A percentile compares a stretch with the other conserved stretches of the same genome.
Evolutionary conservation across 139 green algal species (phyloP).

Genomic region (Volvox africanus): DNA sequence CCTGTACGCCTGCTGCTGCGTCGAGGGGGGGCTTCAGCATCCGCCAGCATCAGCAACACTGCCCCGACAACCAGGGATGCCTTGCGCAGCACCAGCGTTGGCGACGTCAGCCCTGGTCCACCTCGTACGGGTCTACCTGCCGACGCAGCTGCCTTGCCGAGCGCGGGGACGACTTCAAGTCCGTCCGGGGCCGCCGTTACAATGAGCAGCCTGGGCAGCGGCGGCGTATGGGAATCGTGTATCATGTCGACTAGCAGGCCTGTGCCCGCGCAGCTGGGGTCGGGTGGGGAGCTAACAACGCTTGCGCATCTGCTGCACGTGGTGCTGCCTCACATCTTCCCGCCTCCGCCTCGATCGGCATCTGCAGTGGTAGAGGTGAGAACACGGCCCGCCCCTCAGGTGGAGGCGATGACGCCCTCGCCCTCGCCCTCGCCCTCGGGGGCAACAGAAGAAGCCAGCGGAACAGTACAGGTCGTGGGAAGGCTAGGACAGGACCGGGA

Average conservation of each 20-base stretch:
- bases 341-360: background rate
- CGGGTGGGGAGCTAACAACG: background rate
- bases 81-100: background rate
- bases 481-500: no score
- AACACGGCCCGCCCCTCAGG: no score
- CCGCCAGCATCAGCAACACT: background rate
- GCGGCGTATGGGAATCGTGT: conserved; percentile 6
- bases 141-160: background rate
- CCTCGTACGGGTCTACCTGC: background rate
- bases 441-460: no score
- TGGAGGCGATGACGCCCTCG: no score
- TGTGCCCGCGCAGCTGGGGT: background rate
- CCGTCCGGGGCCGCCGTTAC: no score
- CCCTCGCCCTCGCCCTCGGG: no score
- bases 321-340: conserved; percentile 29
- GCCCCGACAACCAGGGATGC: no score
- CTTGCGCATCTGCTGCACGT: conserved; percentile 20
- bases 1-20: conserved; percentile 54
- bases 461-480: no score
- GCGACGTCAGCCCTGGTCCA: background rate
- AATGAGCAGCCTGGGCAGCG: background rate
- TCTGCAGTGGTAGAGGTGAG: background rate
- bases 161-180: background rate
- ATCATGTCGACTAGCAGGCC: conserved; percentile 8
- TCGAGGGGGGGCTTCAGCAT: background rate